These are phyloP conservation scores for Parachlorella kessleri DNA, from an alignment of 139 green algal genomes.

Conservation along the genomic window DNA sequence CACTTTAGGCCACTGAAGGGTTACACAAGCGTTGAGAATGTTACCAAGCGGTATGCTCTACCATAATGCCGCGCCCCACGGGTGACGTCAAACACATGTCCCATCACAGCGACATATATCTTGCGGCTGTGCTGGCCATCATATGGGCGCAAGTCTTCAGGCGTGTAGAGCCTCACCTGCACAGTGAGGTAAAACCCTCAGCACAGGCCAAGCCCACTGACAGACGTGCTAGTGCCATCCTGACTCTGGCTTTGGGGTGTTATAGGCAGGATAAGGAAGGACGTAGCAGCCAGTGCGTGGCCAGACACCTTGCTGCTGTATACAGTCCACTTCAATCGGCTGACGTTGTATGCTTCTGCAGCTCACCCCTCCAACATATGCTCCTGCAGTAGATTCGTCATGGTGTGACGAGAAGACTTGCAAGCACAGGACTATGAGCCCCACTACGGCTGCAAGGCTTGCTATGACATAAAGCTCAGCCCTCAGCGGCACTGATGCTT, in stretches of 20 bases:
- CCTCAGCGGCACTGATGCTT: too few relatives aligned
- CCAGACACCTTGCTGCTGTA: background rate
- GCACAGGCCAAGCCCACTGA: background rate
- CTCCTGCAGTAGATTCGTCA: background rate
- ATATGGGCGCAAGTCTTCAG: conserved; percentile 50
- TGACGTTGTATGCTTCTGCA: background rate
- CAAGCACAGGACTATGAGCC: too few relatives aligned
- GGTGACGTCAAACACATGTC: conserved; percentile 76
- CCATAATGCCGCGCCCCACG: conserved; percentile 53
- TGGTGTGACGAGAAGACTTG: too few relatives aligned
- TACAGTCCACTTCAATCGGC: background rate
- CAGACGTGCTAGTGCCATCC: too few relatives aligned
- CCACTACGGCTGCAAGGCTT: too few relatives aligned
- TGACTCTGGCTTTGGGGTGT: too few relatives aligned
- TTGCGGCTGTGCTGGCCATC: conserved; percentile 26
- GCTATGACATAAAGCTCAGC: too few relatives aligned
- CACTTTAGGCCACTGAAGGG: too few relatives aligned
- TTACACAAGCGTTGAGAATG: too few relatives aligned
- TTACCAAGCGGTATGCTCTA: too few relatives aligned
- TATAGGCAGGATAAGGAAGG: too few relatives aligned
- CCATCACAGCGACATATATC: conserved; percentile 64
- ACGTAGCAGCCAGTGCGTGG: background rate
- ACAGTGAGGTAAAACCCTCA: background rate
- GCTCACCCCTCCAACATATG: background rate
- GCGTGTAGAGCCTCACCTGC: conserved; percentile 40